Evolutionary conservation across 2,329 filamentous ascomycete species (phyloP), one percentile per base, ranked within the genome.

Genomic region (Davidsoniella australis): DNA sequence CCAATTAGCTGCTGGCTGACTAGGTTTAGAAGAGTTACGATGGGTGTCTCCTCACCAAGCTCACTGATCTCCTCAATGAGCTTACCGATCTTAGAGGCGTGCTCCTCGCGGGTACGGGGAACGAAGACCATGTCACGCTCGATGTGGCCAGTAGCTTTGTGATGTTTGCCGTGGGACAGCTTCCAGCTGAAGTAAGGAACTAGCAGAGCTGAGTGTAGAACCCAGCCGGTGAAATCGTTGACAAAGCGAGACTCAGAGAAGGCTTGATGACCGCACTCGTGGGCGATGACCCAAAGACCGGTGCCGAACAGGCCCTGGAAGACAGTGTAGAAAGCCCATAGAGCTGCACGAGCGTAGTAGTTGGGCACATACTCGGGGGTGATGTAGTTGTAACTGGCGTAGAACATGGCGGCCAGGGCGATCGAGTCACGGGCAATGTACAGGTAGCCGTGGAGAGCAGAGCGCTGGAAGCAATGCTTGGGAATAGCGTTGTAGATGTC

Each of bases 171-270:
- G 71, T 98, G 91, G 57, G 87, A 94, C 68, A 96, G 88, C 71
- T 98, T 94, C 91, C 91, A 98, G 63, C 86, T 94, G 72, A 95
- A 98, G 72, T 96, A 98, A 18, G 91, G 91, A 45, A 98, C 89
- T 50, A 95, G 73, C 38, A 95, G 78, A 41, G 78, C 66, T 37
- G 88, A 94, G 71, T 96, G 89, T 58, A 85, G 77, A 63, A 94
- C 65, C 85, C 85, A 95, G 60, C 89, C 89, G 52, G 91, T 86
- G 23, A 84, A 77, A 66, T 96, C 87, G 70, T 96, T 96, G 63
- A 95, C 67, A 9, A 78, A 69, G 70, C 85, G 89, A 60, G 85
- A 95, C n/a, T 84, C 71, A 41, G 91, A 96, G 72, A 98, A 96
- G 54, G 91, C 82, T 65, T 91, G 85, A 69, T 98, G 91, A 57